Evolutionary conservation across 345 rosid genomes (phyloP), one percentile per base, ranked within the genome.

Genomic region (Ricinus communis): DNA sequence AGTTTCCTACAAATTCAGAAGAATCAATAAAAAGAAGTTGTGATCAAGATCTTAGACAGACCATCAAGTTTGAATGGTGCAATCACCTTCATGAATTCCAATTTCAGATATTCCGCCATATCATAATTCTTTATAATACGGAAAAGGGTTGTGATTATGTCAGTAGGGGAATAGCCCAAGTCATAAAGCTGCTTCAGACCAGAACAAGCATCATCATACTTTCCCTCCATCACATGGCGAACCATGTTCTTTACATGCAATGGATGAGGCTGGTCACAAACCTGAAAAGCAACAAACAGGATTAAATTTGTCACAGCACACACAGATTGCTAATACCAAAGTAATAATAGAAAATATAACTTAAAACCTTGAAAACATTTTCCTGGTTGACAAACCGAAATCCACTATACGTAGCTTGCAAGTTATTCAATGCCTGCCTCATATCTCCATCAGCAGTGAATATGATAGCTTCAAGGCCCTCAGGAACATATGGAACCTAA

Each of bases 381-480:
- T 90, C 97, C 77, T 87, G 94, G 83, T 89, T 95, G 76, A 95
- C 90, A 72, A 95, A 89, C 61, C 89, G 89, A 81, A 95, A 95
- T 56, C 99, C 98, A 66, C 98, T 95, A 71, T 72, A 70, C 31
- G 98, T 92, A 41, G 99, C 99, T 86, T 92, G 99, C 87, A 92
- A 79, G 81, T 95, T 95, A 71, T 95, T 95, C 81, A 95, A 81
- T 27, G 94, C 98, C 82, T 95, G 99, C 80, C 99, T 89, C 99
- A 95, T 95, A 77, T 95, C 99, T 71, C 99, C 99, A 80, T 95
- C 99, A 70, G 97, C 96, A 18, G 99, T 95, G 83, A 95, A 95
- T 77, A 95, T 95, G 71, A 92, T 87, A 40, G 97, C 96, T 84
- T 95, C 99, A 19, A 95, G 96, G 59, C 99, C 99, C 85, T 92